A percentile compares a stretch with the other conserved stretches of the same genome.
phyloP scores from a whole-genome alignment of 768 basidiomycete species.

The Leccinum variicolor region DNA sequence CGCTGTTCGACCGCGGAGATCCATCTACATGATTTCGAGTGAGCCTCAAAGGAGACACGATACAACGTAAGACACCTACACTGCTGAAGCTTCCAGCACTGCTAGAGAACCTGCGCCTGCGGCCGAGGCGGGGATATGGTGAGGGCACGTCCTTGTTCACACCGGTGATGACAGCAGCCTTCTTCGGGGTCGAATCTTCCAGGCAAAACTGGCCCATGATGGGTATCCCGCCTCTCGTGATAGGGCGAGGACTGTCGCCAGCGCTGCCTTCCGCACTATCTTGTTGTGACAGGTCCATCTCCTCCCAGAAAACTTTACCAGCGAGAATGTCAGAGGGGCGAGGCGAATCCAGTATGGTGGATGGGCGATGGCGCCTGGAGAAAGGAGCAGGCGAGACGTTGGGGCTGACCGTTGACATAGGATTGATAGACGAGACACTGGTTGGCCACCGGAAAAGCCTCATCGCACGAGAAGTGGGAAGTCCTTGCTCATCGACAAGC shows the following conservation, averaged over 20 bases:
- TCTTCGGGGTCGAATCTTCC: slow-evolving; percentile 13
- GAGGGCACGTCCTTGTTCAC: slow-evolving; percentile 31
- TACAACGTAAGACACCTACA: slow-evolving; percentile 28
- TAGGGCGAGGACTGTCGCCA: slow-evolving; percentile 22
- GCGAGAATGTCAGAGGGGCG: slow-evolving; percentile 68
- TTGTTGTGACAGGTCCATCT: slow-evolving; percentile 38
- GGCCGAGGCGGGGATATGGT: slow-evolving; percentile 26
- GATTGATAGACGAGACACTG: slow-evolving; percentile 62
- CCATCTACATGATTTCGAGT: slow-evolving; percentile 20
- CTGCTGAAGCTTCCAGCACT: slow-evolving; percentile 34
- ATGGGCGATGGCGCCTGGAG: slow-evolving; percentile 29
- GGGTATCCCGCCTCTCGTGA: slow-evolving; percentile 23
- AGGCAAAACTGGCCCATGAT: slow-evolving; percentile 39
- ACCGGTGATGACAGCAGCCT: slow-evolving; percentile 28
- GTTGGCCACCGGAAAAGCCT: slow-evolving; percentile 65
- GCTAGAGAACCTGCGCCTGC: slow-evolving; percentile 24
- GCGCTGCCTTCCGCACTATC: slow-evolving; percentile 35
- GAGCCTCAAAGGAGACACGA: slow-evolving; percentile 4
- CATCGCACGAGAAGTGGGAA: slow-evolving; percentile 77
- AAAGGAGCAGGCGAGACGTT: slow-evolving; percentile 43
- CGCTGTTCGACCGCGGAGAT: slow-evolving; percentile 31
- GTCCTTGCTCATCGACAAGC: slow-evolving; percentile 69
- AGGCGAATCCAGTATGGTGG: slow-evolving; percentile 40
- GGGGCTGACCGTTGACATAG: slow-evolving; percentile 70
- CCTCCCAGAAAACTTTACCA: slow-evolving; percentile 53